Evolutionary conservation across 179 eudicot genomes (phyloP), one percentile per base, ranked within the genome.

Genomic region (Corrigiola litoralis): DNA sequence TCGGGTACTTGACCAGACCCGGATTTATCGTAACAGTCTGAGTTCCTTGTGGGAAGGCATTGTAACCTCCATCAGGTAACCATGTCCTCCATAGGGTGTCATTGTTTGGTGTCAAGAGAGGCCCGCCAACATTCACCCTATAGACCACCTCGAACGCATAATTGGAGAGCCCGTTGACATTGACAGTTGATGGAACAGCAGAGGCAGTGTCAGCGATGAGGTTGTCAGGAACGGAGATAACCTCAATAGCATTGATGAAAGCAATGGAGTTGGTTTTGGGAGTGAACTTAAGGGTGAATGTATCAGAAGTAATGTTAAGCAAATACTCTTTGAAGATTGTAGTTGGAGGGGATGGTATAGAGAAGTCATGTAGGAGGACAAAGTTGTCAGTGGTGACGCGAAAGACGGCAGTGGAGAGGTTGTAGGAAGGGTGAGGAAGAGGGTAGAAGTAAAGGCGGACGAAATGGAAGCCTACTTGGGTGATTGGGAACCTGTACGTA

Each of bases 111-210:
- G 82, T 75, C 24, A 94, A 46, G 6, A 77, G 70, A 0, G 87
- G 84, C n/a, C 99, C 99, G 13, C 97, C 98, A 6, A 92, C 81
- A 28, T 90, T 92, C 0, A 92, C 50, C 54, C 98, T 46, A 51
- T 85, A 79, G 14, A 82, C 61, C 3, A 86, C 82, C 50, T 92
- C 87, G 16, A 85, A 73, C 0, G 82, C 89, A 24, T 66, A 66
- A 20, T 29, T 52, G 2, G 77, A 40, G 54, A 86, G 55, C 8
- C 87, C 89, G 1, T 24, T 64, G 64, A 84, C 63, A n/a, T 64
- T 76, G 1, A 84, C 84, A 0, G 32, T 45, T 1, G 89, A 77
- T 4, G 84, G 83, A 20, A 84, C 63, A 0, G 79, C 24, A 1
- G 86, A 70, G 40, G 95, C 88, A 0, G 82, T 75, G 73, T 90